Evolutionary conservation across 164 flowering plant species (phyloP), one percentile per base, ranked within the genome.

Genomic region (Vitis labrusca): DNA sequence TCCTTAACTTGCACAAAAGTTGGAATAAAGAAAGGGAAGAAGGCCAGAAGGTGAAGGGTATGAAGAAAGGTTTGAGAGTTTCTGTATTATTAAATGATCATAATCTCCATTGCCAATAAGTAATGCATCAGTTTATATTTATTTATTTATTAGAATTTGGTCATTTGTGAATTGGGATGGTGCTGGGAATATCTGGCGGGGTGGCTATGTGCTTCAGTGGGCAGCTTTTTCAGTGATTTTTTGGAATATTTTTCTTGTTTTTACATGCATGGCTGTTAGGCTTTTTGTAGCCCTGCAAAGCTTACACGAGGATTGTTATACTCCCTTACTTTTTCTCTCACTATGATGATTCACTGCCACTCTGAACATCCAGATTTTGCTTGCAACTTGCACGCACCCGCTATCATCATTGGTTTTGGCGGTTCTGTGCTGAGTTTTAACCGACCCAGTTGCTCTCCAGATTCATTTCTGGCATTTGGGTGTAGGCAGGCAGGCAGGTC

Each of bases 211-310:
- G 13, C 50, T 44, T 66, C 17, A 37, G 44, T 37, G 44, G 44
- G 7, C 44, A 37, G 44, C 29, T 50, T 65, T 54, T 56, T 15
- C 3, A 30, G 32, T 66, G 14, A 13, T 15, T 1, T 9, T 17
- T 5, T 23, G 5, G 12, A 11, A 37, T 48, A n/a, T 11, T 50
- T 23, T 30, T 48, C 17, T n/a, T 51, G 64, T 59, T 55, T 30
- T 71, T 61, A 71, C 61, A 50, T 81, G 84, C 84, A 78, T 81
- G 84, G 78, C 76, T 71, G 65, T 68, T 29, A 68, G 79, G 65
- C 76, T 65, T 58, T 81, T 32, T 74, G 70, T 61, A 29, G 44
- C 65, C 72, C 55, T 71, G 57, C 69, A 72, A 78, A 65, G 74
- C 70, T 76, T 78, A 66, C 82, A 81, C 81, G 74, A 71, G 73